phyloP scores from a whole-genome alignment of 805 yeast species.

The Lachancea quebecensis region DNA sequence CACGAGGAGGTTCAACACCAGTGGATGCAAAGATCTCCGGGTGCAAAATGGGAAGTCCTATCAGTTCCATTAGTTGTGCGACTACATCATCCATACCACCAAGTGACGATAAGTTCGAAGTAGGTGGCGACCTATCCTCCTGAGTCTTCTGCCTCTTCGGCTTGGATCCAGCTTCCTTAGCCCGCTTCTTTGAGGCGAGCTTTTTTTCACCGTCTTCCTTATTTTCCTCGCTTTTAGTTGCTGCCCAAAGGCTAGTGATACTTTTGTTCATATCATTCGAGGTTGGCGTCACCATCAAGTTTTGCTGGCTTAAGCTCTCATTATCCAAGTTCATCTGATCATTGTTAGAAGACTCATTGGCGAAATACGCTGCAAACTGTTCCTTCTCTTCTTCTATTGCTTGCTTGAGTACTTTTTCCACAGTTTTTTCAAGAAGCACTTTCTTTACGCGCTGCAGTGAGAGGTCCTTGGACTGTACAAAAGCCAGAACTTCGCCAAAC shows the following conservation, averaged over 20 bases:
- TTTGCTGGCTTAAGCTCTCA: conserved; percentile 30
- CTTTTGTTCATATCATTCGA: conserved; percentile 68
- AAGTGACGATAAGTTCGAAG: conserved; percentile 57
- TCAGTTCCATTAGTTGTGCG: conserved; percentile 78
- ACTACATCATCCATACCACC: conserved; percentile 91
- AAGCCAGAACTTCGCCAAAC: conserved; percentile 45
- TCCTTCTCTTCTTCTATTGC: conserved; percentile 55
- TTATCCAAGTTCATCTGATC: conserved; percentile 33
- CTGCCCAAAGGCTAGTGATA: conserved; percentile 65
- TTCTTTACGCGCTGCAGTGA: conserved; percentile 66
- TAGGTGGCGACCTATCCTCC: conserved; percentile 62
- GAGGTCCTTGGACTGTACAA: conserved; percentile 58
- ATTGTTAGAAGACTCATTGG: conserved; percentile 21
- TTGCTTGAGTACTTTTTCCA: conserved; percentile 50
- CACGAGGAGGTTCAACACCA: conserved; percentile 94
- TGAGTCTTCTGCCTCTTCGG: conserved; percentile 40
- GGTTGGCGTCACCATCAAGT: conserved; percentile 60
- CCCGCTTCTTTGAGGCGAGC: conserved; percentile 39
- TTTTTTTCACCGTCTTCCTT: conserved; percentile 29
- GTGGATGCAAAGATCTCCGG: conserved; percentile 85
- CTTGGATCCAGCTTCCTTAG: conserved; percentile 36
- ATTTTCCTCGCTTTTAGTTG: conserved; percentile 6
- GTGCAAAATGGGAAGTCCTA: conserved; percentile 86
- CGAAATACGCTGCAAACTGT: conserved; percentile 36
- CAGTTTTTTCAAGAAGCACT: conserved; percentile 51